Evolutionary conservation across 176 grass and related monocot species (phyloP).

Genomic region (Coix lacrymajobi): DNA sequence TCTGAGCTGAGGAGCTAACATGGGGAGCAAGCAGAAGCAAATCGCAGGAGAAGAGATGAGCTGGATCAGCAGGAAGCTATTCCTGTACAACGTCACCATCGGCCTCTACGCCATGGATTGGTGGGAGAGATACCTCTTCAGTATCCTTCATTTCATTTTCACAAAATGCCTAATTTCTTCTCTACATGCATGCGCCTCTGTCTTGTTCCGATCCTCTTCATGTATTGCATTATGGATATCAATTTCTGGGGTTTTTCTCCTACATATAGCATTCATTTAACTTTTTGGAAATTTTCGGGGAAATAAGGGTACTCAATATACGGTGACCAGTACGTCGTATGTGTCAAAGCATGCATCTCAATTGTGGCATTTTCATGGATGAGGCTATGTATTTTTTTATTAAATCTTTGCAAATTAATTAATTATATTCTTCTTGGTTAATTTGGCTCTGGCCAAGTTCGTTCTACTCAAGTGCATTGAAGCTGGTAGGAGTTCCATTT

Average conservation of each 20-base stretch:
- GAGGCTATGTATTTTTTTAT: not conserved
- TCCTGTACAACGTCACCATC: constrained; percentile 40
- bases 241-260: not conserved
- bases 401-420: not conserved
- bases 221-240: not conserved
- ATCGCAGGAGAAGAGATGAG: not conserved
- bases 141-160: constrained; percentile 28
- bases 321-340: not conserved
- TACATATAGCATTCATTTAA: not conserved
- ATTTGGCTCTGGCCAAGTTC: too few species aligned
- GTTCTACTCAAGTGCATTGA: not conserved
- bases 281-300: not conserved
- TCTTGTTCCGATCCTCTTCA: not conserved
- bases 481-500: not conserved
- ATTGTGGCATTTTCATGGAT: not conserved
- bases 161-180: not conserved
- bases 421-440: not conserved
- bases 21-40: not conserved
- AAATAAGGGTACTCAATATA: not conserved
- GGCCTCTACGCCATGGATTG: constrained; percentile 36
- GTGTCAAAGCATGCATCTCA: not conserved
- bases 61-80: constrained; percentile 40
- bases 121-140: constrained; percentile 46
- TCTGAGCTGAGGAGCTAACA: not conserved
- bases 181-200: not conserved